These are phyloP conservation scores for Leccinum arenicola DNA, from an alignment of 768 basidiomycete genomes.

Conservation along the genomic window DNA sequence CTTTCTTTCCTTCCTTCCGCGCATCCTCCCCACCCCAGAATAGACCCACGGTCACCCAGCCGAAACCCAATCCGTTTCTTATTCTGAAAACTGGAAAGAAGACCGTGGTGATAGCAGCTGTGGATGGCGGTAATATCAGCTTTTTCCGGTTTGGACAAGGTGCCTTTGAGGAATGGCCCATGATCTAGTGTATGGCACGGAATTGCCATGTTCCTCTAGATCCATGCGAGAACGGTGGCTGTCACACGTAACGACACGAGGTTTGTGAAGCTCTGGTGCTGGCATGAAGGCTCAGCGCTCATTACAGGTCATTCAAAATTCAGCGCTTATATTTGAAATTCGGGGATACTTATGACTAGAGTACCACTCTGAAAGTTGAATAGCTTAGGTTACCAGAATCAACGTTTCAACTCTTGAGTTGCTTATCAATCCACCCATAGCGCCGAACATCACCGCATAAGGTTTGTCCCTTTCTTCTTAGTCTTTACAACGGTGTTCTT, in stretches of 20 bases:
- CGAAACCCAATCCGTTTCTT: conserved; percentile 69
- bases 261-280: background rate
- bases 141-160: conserved; percentile 89
- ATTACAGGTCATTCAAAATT: background rate
- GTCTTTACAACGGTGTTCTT: too few relatives aligned
- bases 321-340: background rate
- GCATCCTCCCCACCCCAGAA: conserved; percentile 9
- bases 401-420: background rate
- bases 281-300: background rate
- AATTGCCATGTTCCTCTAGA: background rate
- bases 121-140: conserved; percentile 82
- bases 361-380: background rate
- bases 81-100: conserved; percentile 83
- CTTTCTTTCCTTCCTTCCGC: conserved; percentile 6
- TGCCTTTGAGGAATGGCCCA: conserved; percentile 81
- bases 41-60: conserved; percentile 29
- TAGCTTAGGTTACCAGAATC: too few relatives aligned
- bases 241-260: too few relatives aligned
- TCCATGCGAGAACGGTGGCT: too few relatives aligned
- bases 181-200: conserved; percentile 33
- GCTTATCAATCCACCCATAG: too few relatives aligned
- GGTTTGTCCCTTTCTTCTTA: too few relatives aligned
- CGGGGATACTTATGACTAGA: background rate
- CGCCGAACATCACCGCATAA: too few relatives aligned
- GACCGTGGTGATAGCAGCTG: conserved; percentile 79